Base-by-base conservation (phyloP, 306 rosid genomes). In the Begonia masoniana region DNA sequence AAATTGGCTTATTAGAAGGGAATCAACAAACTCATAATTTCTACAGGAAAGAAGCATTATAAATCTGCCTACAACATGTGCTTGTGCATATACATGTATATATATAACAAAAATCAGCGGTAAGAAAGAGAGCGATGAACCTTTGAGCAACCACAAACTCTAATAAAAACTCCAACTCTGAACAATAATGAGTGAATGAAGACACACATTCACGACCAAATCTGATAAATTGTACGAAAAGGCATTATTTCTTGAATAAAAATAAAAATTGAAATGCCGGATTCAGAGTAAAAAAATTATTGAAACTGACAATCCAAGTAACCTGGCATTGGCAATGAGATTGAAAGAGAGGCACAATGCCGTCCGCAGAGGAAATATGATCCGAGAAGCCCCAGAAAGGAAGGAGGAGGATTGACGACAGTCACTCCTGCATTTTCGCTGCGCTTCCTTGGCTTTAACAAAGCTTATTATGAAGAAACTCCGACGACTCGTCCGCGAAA, bases 271-370 rank as follows among this genome's bases (percentile, higher is more conserved):
- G 39, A 31, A 31, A 31, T 5, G 39, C 39, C 7, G 39, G 5
- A 31, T 31, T 31, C 39, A 7, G 7, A 14, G 35, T 15, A 14
- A 48, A 24, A 7, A 50, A 50, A 26, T 49, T 36, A 54, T 57
- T 1, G 48, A 5, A 54, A 68, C 88, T 60, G 52, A 68, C 60
- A 73, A 69, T 47, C 66, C 79, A 86, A 79, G 64, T 63, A 70
- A 77, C 81, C 84, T 47, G 42, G 66, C n/a, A 69, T 73, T 17
- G 55, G 66, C n/a, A 69, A 75, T 17, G 55, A 77, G 55, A 55
- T 64, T 62, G 63, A 47, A 31, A 23, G 36, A 43, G 57, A 1
- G 49, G 49, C 49, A 45, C 49, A 45, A 15, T 10, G 21, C 16
- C 23, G 36, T 6, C 47, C 6, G 16, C 21, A 56, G 53, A 36